Evolutionary conservation across 371 early-diverging fungal genomes (phyloP), one percentile per base, ranked within the genome.

Genomic region (Mucor saturninus): DNA sequence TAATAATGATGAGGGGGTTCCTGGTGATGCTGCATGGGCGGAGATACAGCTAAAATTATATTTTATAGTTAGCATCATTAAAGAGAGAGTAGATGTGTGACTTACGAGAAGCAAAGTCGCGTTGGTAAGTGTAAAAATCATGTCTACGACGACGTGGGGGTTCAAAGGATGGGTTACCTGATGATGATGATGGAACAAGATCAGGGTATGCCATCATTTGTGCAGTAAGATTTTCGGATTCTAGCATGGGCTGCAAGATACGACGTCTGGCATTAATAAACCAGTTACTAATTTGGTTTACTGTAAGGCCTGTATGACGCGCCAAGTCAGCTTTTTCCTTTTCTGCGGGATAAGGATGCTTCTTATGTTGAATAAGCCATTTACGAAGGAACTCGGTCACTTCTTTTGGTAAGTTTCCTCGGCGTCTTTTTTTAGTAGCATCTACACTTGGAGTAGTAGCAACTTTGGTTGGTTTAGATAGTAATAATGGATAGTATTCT

Each of bases 201-300:
- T 71, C 71, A 15, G 71, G 71, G 48, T 71, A 66, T 10, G 61
- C 51, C 66, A 71, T 71, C 59, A 59, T 66, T 52, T 66, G 71
- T 28, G 71, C 59, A 53, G 55, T 59, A 5, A 66, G 26, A 14
- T 70, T 65, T 53, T 79, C 80, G 31, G 80, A 74, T 58, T 79
- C 80, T 6, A 79, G 42, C 76, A 82, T 77, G 38, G 79, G 87
- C 49, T 87, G 85, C 48, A 87, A 54, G 48, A 84, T 84, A 54
- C 94, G 84, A 42, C 95, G 77, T 28, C 95, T 71, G 4, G 93
- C 93, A 73, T 95, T 95, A 61, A 95, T 93, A 68, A 95, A 95
- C 95, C 95, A 95, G 68, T 95, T 92, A 52, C 91, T 92, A 62
- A 93, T 89, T 74, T 95, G 95, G 53, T 87, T 89, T 57, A 89